Evolutionary conservation across 139 green algal species (phyloP).

Genomic region (Picochlorum costavermella): DNA sequence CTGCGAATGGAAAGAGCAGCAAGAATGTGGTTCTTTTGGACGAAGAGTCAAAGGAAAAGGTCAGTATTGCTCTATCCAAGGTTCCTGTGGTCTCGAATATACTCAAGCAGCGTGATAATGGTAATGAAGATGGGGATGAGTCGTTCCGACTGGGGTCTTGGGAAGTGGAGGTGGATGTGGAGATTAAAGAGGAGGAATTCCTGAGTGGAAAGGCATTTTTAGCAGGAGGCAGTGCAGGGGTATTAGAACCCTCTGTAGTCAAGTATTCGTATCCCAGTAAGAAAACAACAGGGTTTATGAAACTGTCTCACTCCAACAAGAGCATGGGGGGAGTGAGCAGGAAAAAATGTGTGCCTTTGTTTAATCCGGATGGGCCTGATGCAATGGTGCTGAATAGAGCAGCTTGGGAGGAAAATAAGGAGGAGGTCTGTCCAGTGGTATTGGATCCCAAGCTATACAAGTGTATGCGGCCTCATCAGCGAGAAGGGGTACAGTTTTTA

Average conservation of each 20-base stretch:
- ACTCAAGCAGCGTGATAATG: not conserved
- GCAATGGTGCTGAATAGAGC: constrained; percentile 56
- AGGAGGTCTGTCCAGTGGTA: constrained; percentile 38
- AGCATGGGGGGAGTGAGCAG: not conserved
- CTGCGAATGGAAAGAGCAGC: constrained; percentile 10
- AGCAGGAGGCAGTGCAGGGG: not conserved
- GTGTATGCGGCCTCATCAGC: constrained; percentile 38
- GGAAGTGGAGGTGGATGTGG: constrained; percentile 46
- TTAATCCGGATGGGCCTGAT: constrained; percentile 39
- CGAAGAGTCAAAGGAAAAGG: constrained; percentile 15
- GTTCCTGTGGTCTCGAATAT: constrained; percentile 22
- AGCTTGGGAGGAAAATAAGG: constrained; percentile 10
- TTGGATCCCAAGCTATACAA: constrained; percentile 53
- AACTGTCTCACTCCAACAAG: not conserved
- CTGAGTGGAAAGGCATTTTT: constrained; percentile 7
- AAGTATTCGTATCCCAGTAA: constrained; percentile 2
- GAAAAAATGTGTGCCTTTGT: constrained; percentile 17
- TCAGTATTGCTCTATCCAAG: constrained; percentile 26
- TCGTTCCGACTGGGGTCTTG: constrained; percentile 31
- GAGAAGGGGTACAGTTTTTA: constrained; percentile 69
- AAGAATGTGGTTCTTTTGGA: constrained; percentile 35
- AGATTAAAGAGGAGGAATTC: constrained; percentile 35
- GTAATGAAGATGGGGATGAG: not conserved
- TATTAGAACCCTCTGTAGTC: not conserved
- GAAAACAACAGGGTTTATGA: constrained; percentile 11